phyloP scores from a whole-genome alignment of 2,329 filamentous ascomycete genomes.

The Rhynchosporium agropyri region DNA sequence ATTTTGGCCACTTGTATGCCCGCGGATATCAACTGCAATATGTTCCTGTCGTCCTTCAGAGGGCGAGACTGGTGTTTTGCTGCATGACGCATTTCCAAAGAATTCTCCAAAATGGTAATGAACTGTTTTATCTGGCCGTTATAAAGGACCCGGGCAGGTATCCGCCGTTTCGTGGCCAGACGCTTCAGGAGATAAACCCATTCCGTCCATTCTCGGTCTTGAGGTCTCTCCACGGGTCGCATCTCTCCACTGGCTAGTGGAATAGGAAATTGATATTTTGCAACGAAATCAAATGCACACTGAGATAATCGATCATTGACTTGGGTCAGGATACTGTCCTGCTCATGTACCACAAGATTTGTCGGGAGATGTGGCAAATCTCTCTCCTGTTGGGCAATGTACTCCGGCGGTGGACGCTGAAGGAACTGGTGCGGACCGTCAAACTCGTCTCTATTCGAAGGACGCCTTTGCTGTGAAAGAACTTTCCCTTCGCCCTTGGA shows the following conservation, averaged over 20 bases:
- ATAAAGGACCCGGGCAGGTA: constrained; percentile 81
- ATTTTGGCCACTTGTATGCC: constrained; percentile 88
- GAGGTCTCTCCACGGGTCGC: constrained; percentile 72
- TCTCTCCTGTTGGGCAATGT: constrained; percentile 75
- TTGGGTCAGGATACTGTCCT: constrained; percentile 76
- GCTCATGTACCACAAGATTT: constrained; percentile 80
- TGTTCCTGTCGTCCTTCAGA: constrained; percentile 85
- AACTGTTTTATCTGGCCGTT: constrained; percentile 91
- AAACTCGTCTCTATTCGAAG: constrained; percentile 85
- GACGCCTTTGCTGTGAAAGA: constrained; percentile 60
- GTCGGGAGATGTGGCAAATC: constrained; percentile 82
- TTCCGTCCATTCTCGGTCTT: constrained; percentile 86
- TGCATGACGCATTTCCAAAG: constrained; percentile 83
- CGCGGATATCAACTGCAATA: constrained; percentile 83
- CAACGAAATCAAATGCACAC: constrained; percentile 88
- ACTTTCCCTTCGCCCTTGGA: constrained; percentile 52
- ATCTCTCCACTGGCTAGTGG: constrained; percentile 73
- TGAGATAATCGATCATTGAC: constrained; percentile 85
- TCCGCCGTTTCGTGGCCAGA: constrained; percentile 81
- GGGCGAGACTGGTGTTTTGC: constrained; percentile 82
- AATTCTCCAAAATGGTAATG: constrained; percentile 86
- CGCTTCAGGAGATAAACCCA: constrained; percentile 88
- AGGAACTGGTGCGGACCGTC: constrained; percentile 85
- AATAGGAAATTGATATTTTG: constrained; percentile 89
- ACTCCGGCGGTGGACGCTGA: constrained; percentile 69